These are phyloP conservation scores for Aspergillus leporis DNA, from an alignment of 495 filamentous ascomycete species.

Conservation along the genomic window DNA sequence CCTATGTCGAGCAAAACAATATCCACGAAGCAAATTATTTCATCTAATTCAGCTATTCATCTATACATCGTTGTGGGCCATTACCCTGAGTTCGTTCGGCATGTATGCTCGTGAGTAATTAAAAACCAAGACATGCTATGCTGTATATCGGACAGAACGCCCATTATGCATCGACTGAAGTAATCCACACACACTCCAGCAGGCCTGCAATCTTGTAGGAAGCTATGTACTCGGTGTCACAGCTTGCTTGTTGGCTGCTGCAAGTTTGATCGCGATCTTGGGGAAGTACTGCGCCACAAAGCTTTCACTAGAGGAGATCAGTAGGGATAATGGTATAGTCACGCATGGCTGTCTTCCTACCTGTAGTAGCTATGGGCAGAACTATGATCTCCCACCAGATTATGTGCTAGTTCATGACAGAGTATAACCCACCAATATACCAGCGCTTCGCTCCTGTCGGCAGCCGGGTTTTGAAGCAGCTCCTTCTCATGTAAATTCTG, in stretches of 20 bases:
- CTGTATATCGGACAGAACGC: background rate
- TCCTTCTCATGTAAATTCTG: slow-evolving; percentile 67
- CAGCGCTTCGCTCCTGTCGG: slow-evolving; percentile 62
- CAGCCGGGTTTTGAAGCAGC: slow-evolving; percentile 35
- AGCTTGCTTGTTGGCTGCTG: slow-evolving; percentile 13
- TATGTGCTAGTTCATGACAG: slow-evolving; percentile 94
- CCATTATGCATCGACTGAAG: background rate
- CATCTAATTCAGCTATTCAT: background rate
- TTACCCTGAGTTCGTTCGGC: background rate
- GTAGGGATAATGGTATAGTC: slow-evolving; percentile 4
- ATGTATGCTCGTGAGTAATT: background rate
- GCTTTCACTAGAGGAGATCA: slow-evolving; percentile 34
- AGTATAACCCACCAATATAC: slow-evolving; percentile 92
- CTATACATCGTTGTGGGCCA: background rate
- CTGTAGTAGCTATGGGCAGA: slow-evolving; percentile 83
- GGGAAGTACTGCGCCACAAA: slow-evolving; percentile 57
- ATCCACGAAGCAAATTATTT: background rate
- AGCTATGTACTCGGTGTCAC: background rate
- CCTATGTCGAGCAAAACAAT: background rate
- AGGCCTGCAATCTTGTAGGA: background rate
- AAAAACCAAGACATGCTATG: background rate
- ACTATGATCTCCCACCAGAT: slow-evolving; percentile 77
- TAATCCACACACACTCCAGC: background rate
- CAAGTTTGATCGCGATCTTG: slow-evolving; percentile 44
- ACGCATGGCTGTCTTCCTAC: slow-evolving; percentile 11